Percentiles rank a stretch among this genome's conserved stretches.
Evolutionary conservation across 208 protist species (phyloP).

Genomic region (Pavlovales sp.): DNA sequence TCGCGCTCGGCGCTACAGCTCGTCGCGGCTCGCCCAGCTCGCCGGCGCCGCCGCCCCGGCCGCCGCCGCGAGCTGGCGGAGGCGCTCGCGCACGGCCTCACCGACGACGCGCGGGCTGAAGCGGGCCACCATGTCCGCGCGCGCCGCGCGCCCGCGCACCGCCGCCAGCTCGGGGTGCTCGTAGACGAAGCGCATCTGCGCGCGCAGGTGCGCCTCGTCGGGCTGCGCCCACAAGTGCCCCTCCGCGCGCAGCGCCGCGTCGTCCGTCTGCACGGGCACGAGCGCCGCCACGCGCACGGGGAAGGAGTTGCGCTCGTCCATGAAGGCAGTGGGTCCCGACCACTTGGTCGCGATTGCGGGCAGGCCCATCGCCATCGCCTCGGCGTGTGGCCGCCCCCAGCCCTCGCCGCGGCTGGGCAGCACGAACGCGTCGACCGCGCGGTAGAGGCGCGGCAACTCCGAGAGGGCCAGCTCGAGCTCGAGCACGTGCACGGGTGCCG

Average conservation of each 20-base stretch:
- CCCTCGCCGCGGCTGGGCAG: slow-evolving; percentile 75
- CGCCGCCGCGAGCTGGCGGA: too few species aligned
- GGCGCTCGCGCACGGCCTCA: not conserved
- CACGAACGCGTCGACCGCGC: slow-evolving; percentile 72
- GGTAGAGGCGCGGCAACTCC: slow-evolving; percentile 69
- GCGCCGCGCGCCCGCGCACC: not conserved
- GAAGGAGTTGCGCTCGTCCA: slow-evolving; percentile 22
- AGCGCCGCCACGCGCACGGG: slow-evolving; percentile 3
- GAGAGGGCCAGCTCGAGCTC: slow-evolving; percentile 11
- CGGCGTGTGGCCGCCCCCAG: slow-evolving; percentile 67
- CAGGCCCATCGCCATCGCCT: slow-evolving; percentile 55
- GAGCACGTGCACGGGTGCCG: not conserved
- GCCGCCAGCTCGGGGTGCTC: not conserved
- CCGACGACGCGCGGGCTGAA: slow-evolving; percentile 5
- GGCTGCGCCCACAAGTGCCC: slow-evolving; percentile 53
- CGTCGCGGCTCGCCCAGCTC: too few species aligned
- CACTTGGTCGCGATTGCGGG: slow-evolving; percentile 56
- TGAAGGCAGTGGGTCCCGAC: slow-evolving; percentile 47
- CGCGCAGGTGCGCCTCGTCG: slow-evolving; percentile 20
- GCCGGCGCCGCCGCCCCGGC: too few species aligned
- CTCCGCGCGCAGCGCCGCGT: not conserved
- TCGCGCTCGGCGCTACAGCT: too few species aligned
- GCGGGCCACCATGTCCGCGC: not conserved
- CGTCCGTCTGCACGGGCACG: slow-evolving; percentile 15
- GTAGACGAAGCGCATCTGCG: slow-evolving; percentile 42